Evolutionary conservation across 495 filamentous ascomycete species (phyloP), one percentile per base, ranked within the genome.

Genomic region (Alectoria sarmentosa): DNA sequence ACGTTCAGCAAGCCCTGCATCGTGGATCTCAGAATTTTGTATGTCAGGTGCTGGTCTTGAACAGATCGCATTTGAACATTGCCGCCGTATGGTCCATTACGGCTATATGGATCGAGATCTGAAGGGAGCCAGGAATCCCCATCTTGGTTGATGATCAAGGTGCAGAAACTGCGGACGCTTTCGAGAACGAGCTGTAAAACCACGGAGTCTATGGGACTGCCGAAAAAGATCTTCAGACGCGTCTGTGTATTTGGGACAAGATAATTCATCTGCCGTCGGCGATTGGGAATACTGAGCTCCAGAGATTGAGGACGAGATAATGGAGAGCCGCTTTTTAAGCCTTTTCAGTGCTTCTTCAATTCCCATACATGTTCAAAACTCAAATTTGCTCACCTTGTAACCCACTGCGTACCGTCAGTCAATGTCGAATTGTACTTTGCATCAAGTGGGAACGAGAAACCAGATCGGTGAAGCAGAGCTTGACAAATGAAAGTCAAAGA

Each of bases 1-100:
- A 60, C 58, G 41, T 60, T 21, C 3, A 60, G 58, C 15, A 60
- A 60, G 0, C 57, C 57, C 26, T 59, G 57, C 36, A 59, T 59
- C 4, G 26, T 41, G 32, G 36, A 26, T 28, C n/a, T 41, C 37
- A 59, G 10, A 6, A 59, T 7, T 8, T 37, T n/a, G 21, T 59
- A 59, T 15, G 57, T 59, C 36, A 59, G 14, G 57, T 59, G 57
- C 19, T 41, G 30, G 19, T 15, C 14, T 8, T 26, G 36, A 8
- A 15, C 39, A 28, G 57, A 59, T 32, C 26, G 32, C 23, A 59
- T 17, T 23, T 17, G 21, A 11, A 59, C 23, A 28, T 59, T 41
- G 1, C 36, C 57, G 15, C 57, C 57, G 21, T n/a, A 59, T 3
- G 36, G 39, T 23, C 39, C 57, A 14, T 49, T 49, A 37, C 36